phyloP scores from a whole-genome alignment of 1,284 basidiomycete genomes.

The Ceratobasidium sp. region DNA sequence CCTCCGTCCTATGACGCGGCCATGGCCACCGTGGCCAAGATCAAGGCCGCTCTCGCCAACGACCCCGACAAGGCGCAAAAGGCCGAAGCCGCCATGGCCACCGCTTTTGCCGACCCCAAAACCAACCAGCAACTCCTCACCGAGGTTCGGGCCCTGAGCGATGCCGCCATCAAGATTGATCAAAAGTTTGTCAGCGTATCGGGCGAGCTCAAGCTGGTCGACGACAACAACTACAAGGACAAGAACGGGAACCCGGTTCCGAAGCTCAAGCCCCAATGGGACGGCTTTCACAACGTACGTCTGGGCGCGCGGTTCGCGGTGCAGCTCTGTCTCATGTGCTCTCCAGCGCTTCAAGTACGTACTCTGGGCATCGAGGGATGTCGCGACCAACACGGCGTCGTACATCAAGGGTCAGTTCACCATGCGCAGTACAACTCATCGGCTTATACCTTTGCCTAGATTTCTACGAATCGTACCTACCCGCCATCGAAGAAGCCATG shows the following conservation, averaged over 20 bases:
- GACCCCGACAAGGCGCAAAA: neutral
- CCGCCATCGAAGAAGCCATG: neutral
- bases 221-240: conserved; percentile 21
- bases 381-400: conserved; percentile 12
- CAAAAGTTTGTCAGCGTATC: neutral
- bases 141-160: conserved; percentile 3
- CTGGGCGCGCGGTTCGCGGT: neutral
- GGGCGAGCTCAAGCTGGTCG: neutral
- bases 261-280: conserved; percentile 17
- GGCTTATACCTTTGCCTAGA: neutral
- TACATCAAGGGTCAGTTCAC: neutral
- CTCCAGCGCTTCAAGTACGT: conserved; percentile 2
- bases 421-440: neutral
- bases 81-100: conserved; percentile 6
- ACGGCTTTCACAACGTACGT: conserved; percentile 18
- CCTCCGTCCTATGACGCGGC: conserved; percentile 7
- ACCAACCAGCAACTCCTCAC: neutral
- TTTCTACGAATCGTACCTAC: conserved; percentile 2
- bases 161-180: conserved; percentile 2
- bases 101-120: neutral
- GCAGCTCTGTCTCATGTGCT: neutral
- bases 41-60: neutral
- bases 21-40: neutral
- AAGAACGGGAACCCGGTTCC: conserved; percentile 15
- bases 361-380: conserved; percentile 6